Base-by-base conservation (phyloP, 768 basidiomycete species). In the Agrocybe praecox region DNA sequence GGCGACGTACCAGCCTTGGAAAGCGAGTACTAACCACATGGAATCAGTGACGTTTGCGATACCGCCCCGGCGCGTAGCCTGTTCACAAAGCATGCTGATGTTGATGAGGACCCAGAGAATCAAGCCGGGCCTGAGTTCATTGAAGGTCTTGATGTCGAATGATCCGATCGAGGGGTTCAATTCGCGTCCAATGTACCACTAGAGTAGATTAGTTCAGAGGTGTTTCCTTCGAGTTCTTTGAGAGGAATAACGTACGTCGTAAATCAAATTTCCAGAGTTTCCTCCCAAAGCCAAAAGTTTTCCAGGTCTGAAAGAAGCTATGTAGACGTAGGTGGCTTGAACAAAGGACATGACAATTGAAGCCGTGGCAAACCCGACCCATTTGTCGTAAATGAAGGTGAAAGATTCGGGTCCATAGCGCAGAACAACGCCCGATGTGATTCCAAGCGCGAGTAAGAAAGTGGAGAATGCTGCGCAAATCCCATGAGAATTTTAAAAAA, bases 141-240 rank as follows among this genome's bases (percentile, higher is more conserved):
- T 96, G 76, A 80, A 89, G 65, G 83, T 91, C 67, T 76, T 87
- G 74, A 78, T 76, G 68, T 78, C 86, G 62, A 79, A 80, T 52
- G 74, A 94, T 40, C 90, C 88, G 53, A 94, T 83, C 1, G 86
- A 84, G 0, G 97, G 97, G 72, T 98, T 98, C 55, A 99, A 76
- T 66, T 93, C 90, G 49, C 95, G 90, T n/a, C 95, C 94, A 59
- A 96, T 95, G 75, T 83, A 96, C 75, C 91, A 96, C 93, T 96
- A 60, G 18, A 15, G 15, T 52, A 26, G 21, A 9, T 22, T 44
- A 40, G 49, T 33, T 49, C 10, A 52, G 26, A 5, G 26, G 26
- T 29, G 26, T 5, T 4, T 5, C 9, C 9, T 9, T 29, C 19
- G 7, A n/a, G n/a, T 46, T 4, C 17, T 26, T 19, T 47, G 17